Conservation (phyloP, 2,329 filamentous ascomycete species). For the Emmonsiellopsis sp. region DNA sequence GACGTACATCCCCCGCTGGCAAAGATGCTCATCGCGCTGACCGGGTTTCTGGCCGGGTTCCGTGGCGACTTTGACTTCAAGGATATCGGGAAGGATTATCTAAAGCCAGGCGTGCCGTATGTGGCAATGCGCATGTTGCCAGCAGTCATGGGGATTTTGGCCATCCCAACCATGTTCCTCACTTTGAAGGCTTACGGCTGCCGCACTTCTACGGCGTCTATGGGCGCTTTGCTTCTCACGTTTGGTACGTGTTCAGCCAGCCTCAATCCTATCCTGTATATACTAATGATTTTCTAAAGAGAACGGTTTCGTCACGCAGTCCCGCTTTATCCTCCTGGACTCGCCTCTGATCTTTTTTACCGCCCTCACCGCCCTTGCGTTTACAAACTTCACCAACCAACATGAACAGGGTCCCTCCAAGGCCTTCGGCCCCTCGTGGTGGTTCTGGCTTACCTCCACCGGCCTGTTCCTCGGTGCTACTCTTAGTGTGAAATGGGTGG, state of each 20-base stretch:
- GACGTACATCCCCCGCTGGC: slow-evolving; percentile 97
- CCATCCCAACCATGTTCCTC: slow-evolving; percentile 88
- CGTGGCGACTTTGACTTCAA: slow-evolving; percentile 97
- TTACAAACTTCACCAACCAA: slow-evolving; percentile 90
- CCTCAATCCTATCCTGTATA: background rate
- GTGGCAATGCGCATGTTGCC: slow-evolving; percentile 95
- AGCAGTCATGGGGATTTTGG: slow-evolving; percentile 75
- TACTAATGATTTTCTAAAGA: slow-evolving; percentile 44
- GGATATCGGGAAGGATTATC: slow-evolving; percentile 97
- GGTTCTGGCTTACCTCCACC: slow-evolving; percentile 90
- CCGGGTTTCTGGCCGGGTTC: slow-evolving; percentile 90
- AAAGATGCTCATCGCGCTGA: slow-evolving; percentile 91
- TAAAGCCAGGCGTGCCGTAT: slow-evolving; percentile 90
- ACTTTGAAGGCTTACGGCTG: slow-evolving; percentile 87
- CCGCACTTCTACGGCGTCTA: slow-evolving; percentile 69
- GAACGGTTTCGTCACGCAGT: slow-evolving; percentile 91
- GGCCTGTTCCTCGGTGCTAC: slow-evolving; percentile 84
- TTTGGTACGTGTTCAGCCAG: slow-evolving; percentile 55
- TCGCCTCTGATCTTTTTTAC: slow-evolving; percentile 91
- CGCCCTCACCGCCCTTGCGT: slow-evolving; percentile 80
- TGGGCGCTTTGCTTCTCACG: slow-evolving; percentile 79
- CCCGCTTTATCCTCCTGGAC: slow-evolving; percentile 89
- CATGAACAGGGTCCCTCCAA: slow-evolving; percentile 84
- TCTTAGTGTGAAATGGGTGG: slow-evolving; percentile 96
- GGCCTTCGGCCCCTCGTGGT: slow-evolving; percentile 86